Base-by-base conservation (phyloP, 352 stramenopile genomes). In the Achlya hypogyna region DNA sequence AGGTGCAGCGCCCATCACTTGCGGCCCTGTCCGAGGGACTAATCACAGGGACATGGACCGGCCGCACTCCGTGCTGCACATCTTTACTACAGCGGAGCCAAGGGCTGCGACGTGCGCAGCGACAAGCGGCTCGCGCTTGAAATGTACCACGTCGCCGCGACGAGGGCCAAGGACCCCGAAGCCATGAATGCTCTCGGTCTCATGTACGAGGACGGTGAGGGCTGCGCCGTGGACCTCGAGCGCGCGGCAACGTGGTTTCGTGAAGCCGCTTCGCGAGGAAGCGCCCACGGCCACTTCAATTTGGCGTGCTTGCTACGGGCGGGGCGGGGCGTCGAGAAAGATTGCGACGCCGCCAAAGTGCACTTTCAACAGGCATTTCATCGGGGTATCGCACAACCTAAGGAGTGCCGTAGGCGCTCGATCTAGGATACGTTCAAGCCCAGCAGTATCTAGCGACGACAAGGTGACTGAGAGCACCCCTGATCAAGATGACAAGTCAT, bases 161-260 rank as follows among this genome's bases (percentile, higher is more conserved):
- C 10, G 1, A 65, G 71, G 6, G 71, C 64, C 8, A 77, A 74
- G 12, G 79, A 93, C 32, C 63, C 74, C 3, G 80, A 88, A 29
- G 78, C 82, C 5, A 72, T 91, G 49, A 93, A 91, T 53, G 77
- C 84, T 20, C 74, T 91, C 14, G 81, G 82, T 88, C 69, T 93
- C 32, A 89, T 93, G 84, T 80, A 77, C 65, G 82, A 93, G 71
- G 82, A 93, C 68, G 84, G 84, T 40, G 78, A 90, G 25, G 82
- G 82, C 29, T 89, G 81, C 29, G 77, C 87, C 20, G 38, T 91
- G 45, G 77, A 90, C 69, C 86, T 89, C 56, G 56, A 65, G 28
- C 73, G 78, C 56, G 84, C 81, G 6, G 77, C 71, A 5, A 71
- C 72, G 23, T 90, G 74, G 56, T 91, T 89, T 38, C 77, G 78